These are phyloP conservation scores for Aulographum hederae DNA, from an alignment of 2,329 filamentous ascomycete species.

Conservation along the genomic window DNA sequence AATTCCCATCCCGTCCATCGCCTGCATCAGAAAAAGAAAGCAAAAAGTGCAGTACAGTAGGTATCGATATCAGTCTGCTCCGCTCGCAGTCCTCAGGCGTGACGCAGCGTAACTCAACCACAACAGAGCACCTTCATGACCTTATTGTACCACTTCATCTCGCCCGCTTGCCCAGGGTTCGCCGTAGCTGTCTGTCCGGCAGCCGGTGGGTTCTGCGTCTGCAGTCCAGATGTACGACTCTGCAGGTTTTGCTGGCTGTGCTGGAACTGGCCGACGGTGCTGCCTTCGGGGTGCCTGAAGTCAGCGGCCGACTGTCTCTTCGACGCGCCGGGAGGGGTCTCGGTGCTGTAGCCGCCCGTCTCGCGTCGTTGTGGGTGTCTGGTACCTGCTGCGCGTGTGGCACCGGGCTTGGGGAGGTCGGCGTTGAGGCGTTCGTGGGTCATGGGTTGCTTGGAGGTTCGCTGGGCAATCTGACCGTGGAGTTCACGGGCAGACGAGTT, in stretches of 20 bases:
- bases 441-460: conserved; percentile 34
- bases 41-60: no score
- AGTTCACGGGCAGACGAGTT: conserved; percentile 74
- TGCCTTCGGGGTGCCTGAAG: conserved; percentile 68
- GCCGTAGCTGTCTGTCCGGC: conserved; percentile 16
- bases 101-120: conserved; percentile 29
- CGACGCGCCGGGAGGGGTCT: conserved; percentile 19
- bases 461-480: conserved; percentile 42
- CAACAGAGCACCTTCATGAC: conserved; percentile 87
- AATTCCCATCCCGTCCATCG: no score
- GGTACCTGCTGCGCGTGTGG: conserved; percentile 46
- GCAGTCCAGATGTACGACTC: conserved; percentile 40
- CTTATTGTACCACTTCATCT: conserved; percentile 75
- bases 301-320: conserved; percentile 49
- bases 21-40: no score
- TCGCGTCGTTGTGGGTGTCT: conserved; percentile 10
- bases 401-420: conserved; percentile 41
- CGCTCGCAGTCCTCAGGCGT: no score
- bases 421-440: conserved; percentile 26
- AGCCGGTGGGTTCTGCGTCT: conserved; percentile 8
- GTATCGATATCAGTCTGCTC: no score
- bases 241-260: conserved; percentile 75
- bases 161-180: conserved; percentile 41
- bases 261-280: conserved; percentile 91
- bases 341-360: conserved; percentile 8